These are phyloP conservation scores for Leishmania tropica DNA, from an alignment of 208 protist genomes.

Conservation along the genomic window DNA sequence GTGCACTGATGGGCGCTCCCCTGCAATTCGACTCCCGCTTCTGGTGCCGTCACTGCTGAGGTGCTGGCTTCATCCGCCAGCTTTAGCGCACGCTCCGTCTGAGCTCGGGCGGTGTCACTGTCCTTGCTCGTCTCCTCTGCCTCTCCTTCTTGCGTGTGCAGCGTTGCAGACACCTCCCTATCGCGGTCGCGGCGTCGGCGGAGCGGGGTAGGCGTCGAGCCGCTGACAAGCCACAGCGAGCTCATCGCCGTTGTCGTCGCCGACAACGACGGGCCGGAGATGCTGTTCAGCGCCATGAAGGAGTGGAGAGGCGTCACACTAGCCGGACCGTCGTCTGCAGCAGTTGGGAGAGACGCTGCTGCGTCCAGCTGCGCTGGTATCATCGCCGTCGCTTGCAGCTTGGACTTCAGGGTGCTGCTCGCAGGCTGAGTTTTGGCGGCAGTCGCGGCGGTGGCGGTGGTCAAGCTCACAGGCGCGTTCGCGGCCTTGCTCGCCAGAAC, in stretches of 20 bases:
- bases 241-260: constrained; percentile 8
- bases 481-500: not conserved
- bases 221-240: constrained; percentile 60
- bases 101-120: not conserved
- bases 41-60: not conserved
- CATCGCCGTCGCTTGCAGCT: not conserved
- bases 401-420: not conserved
- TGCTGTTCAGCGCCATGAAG: not conserved
- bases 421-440: not conserved
- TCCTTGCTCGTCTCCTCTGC: not conserved
- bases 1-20: not conserved
- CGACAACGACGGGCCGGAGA: constrained; percentile 7
- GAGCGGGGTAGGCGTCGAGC: constrained; percentile 51
- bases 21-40: not conserved
- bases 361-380: constrained; percentile 4
- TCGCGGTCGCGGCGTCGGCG: constrained; percentile 27
- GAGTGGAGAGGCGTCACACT: constrained; percentile 12
- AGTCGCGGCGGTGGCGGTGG: not conserved
- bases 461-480: not conserved
- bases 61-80: not conserved
- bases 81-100: not conserved
- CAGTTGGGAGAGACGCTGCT: not conserved
- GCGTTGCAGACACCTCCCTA: not conserved
- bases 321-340: not conserved
- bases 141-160: not conserved